Evolutionary conservation across 2,329 filamentous ascomycete genomes (phyloP).

Genomic region (Nannizziopsis arthrosporioides): DNA sequence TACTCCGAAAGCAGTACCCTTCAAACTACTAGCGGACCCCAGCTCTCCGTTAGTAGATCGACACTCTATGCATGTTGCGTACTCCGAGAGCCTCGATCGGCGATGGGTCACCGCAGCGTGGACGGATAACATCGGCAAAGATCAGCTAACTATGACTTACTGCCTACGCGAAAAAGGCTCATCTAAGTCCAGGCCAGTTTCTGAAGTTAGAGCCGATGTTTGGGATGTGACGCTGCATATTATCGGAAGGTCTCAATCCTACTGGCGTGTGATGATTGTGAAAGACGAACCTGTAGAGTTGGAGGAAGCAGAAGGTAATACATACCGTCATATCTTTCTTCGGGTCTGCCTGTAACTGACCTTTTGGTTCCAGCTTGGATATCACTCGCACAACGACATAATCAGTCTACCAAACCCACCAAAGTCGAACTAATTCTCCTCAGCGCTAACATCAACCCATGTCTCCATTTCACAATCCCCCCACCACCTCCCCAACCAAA

Average conservation of each 20-base stretch:
- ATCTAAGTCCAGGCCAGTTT: conserved; percentile 27
- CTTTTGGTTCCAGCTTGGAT: conserved; percentile 25
- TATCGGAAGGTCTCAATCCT: conserved; percentile 40
- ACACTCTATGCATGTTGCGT: conserved; percentile 48
- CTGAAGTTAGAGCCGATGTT: conserved; percentile 44
- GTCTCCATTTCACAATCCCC: conserved; percentile 27
- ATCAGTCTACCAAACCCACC: conserved; percentile 22
- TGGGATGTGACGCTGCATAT: conserved; percentile 48
- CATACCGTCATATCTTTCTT: neutral
- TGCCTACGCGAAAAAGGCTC: conserved; percentile 36
- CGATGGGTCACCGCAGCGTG: conserved; percentile 50
- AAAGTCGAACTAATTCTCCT: conserved; percentile 30
- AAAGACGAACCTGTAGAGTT: conserved; percentile 41
- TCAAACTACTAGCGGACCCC: conserved; percentile 43
- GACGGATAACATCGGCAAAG: conserved; percentile 46
- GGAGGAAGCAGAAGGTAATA: conserved; percentile 40
- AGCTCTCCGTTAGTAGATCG: conserved; percentile 47
- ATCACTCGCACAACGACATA: conserved; percentile 28
- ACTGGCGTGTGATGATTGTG: conserved; percentile 47
- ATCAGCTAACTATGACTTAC: conserved; percentile 45
- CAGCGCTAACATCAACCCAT: conserved; percentile 26
- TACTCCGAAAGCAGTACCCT: conserved; percentile 43
- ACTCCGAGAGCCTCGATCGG: conserved; percentile 44
- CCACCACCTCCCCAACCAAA: conserved; percentile 24
- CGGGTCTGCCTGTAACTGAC: conserved; percentile 16